Evolutionary conservation across 208 protist genomes (phyloP), one percentile per base, ranked within the genome.

Genomic region (Strigomonas oncopelti): DNA sequence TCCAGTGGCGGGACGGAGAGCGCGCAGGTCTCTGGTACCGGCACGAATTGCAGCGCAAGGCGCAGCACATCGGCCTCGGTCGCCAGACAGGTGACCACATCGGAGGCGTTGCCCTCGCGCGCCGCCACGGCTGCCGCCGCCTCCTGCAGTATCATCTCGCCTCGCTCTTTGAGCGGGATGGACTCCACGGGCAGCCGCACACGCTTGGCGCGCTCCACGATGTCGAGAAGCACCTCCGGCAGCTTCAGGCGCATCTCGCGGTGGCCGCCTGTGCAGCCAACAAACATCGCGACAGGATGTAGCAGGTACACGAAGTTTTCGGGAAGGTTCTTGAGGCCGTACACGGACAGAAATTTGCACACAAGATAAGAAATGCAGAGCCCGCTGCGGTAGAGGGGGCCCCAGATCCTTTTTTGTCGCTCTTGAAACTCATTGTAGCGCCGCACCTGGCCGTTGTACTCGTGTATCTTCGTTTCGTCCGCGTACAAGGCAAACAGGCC

Each of bases 241-340:
- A 90, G 66, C 56, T 87, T 83, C 34, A 65, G 61, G 2, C 82
- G 77, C 72, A 94, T 72, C 78, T 94, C 85, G 1, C 82, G 81
- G 61, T 94, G 85, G 22, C 88, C 88, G 11, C 85, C 85, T n/a
- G 73, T 61, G 71, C 85, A 94, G 0, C 80, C 76, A 3, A 84
- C 57, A 57, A 94, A 86, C n/a, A 75, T 36, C 14, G 85, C 77
- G 8, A 91, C 81, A 4, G 83, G 78, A 28, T 82, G 74, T 22
- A 91, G 78, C 29, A 94, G 81, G 0, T 73, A 66, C 38, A 88
- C 70, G 29, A 88, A 83, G 16, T 74, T 58, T 53, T 75, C 70
- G 0, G 88, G 79, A 5, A 90, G 64, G 24, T 75, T 67, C 61
- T 90, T 74, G 27, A 82, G 76, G 14, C 78, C 76, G 7, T 81